These are phyloP conservation scores for Debaryomyces singareniensis DNA, from an alignment of 1,139 yeast genomes.

Conservation along the genomic window DNA sequence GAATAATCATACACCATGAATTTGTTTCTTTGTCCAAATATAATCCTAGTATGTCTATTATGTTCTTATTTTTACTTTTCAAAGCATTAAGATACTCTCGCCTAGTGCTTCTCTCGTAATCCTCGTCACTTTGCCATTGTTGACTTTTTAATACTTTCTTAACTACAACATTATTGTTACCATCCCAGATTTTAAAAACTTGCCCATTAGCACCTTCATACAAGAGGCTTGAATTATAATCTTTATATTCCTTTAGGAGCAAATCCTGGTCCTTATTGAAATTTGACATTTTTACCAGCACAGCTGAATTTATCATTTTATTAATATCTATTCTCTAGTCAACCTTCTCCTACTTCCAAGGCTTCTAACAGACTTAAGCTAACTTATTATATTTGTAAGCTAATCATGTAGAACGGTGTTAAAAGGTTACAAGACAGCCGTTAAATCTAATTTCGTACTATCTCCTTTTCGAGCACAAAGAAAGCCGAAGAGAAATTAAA, in stretches of 20 bases:
- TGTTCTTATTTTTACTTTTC: slow-evolving; percentile 21
- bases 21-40: slow-evolving; percentile 9
- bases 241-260: not conserved
- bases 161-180: slow-evolving; percentile 15
- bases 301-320: too few species aligned
- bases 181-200: slow-evolving; percentile 21
- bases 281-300: not conserved
- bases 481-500: too few species aligned
- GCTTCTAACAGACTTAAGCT: not conserved
- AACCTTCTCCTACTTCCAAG: not conserved
- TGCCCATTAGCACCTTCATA: slow-evolving; percentile 44
- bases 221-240: slow-evolving; percentile 20
- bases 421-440: too few species aligned
- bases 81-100: slow-evolving; percentile 26
- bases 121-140: slow-evolving; percentile 8
- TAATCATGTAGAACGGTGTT: too few species aligned
- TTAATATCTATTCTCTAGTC: too few species aligned
- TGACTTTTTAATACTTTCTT: slow-evolving; percentile 27
- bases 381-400: too few species aligned
- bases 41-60: slow-evolving; percentile 25
- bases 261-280: slow-evolving; percentile 6
- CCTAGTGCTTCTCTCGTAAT: slow-evolving; percentile 15
- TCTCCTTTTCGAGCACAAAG: too few species aligned
- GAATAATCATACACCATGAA: slow-evolving; percentile 28
- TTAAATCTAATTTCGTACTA: too few species aligned